These are phyloP conservation scores for Austropuccinia psidii DNA, from an alignment of 1,284 basidiomycete genomes.

Conservation along the genomic window DNA sequence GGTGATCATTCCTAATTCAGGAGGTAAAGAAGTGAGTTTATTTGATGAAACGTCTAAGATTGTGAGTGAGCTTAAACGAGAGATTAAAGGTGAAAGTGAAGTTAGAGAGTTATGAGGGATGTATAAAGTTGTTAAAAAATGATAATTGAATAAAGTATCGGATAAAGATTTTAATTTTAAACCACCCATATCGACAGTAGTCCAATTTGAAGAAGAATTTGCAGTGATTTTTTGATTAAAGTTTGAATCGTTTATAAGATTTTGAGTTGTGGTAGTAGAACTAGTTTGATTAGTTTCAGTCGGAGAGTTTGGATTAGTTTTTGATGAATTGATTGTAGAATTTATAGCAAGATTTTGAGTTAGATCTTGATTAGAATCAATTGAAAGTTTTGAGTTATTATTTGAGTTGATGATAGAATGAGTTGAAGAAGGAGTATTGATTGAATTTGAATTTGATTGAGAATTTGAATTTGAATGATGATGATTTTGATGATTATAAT, in stretches of 20 bases:
- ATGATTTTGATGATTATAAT: not conserved
- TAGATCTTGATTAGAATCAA: conserved; percentile 30
- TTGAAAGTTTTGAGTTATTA: conserved; percentile 42
- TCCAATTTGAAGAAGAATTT: conserved; percentile 55
- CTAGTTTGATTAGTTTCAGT: conserved; percentile 38
- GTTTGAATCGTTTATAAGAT: not conserved
- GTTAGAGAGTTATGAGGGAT: conserved; percentile 92
- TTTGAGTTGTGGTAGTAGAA: conserved; percentile 9
- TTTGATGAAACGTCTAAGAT: conserved; percentile 90
- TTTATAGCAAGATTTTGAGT: no score
- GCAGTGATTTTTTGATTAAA: conserved; percentile 40
- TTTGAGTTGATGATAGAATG: conserved; percentile 40
- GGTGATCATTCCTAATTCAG: conserved; percentile 84
- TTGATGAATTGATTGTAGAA: conserved; percentile 39
- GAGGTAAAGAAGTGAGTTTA: conserved; percentile 66
- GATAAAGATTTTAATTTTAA: conserved; percentile 86
- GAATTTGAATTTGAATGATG: not conserved
- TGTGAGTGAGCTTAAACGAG: conserved; percentile 75
- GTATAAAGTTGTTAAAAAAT: conserved; percentile 91
- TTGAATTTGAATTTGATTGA: not conserved
- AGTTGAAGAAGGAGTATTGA: not conserved
- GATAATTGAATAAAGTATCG: conserved; percentile 70
- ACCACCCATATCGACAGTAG: conserved; percentile 90
- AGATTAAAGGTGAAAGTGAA: conserved; percentile 71
- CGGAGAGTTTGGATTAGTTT: conserved; percentile 40